Evolutionary conservation across 805 yeast species (phyloP).

Genomic region (Debaryomyces hansenii): DNA sequence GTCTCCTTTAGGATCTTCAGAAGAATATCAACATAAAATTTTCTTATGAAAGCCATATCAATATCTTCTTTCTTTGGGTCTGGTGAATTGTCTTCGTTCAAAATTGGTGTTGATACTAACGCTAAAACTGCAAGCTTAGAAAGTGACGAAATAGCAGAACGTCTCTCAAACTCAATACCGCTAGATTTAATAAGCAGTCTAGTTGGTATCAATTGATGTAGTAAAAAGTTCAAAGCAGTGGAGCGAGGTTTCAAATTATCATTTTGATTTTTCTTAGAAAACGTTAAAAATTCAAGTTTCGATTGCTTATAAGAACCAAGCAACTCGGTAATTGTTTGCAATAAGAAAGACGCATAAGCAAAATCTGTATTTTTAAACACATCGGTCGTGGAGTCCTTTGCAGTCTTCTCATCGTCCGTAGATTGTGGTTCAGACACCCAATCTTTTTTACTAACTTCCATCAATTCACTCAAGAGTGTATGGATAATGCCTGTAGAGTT

Average conservation of each 20-base stretch:
- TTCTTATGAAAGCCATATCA: constrained; percentile 71
- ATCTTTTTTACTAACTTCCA: constrained; percentile 43
- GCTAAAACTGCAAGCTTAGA: constrained; percentile 63
- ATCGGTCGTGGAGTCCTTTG: constrained; percentile 19
- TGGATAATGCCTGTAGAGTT: constrained; percentile 60
- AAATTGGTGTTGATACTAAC: constrained; percentile 58
- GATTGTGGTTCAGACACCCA: constrained; percentile 30
- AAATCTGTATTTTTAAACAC: constrained; percentile 55
- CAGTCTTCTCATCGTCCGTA: constrained; percentile 15
- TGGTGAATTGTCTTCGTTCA: constrained; percentile 45
- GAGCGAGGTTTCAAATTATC: constrained; percentile 65
- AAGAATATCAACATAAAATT: constrained; percentile 68
- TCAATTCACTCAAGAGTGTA: constrained; percentile 61
- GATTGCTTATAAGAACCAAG: constrained; percentile 76
- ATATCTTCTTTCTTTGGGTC: constrained; percentile 59
- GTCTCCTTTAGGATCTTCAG: constrained; percentile 62
- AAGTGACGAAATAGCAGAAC: constrained; percentile 56
- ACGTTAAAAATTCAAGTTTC: constrained; percentile 79
- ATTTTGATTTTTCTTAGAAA: constrained; percentile 53
- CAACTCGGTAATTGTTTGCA: constrained; percentile 69
- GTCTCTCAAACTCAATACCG: constrained; percentile 49
- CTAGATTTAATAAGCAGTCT: constrained; percentile 38
- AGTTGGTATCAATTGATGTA: constrained; percentile 71
- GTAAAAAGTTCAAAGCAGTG: constrained; percentile 71
- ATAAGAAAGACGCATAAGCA: constrained; percentile 64